Evolutionary conservation across 768 basidiomycete genomes (phyloP), one percentile per base, ranked within the genome.

Genomic region (Kwoniella shandongensis): DNA sequence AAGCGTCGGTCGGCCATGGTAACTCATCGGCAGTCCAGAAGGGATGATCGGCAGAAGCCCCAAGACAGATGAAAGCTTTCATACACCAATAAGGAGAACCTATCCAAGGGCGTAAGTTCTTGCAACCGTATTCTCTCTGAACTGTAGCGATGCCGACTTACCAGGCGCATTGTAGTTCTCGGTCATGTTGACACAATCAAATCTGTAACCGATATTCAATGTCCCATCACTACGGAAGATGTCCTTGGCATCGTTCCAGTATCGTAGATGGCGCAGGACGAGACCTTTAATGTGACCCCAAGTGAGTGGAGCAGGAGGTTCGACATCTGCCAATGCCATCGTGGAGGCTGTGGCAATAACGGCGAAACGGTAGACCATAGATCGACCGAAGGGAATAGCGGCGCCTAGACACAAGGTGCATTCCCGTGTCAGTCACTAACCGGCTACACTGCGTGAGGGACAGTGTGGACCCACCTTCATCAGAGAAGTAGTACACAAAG

Each of bases 51-150:
- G 82, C 80, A 1, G 86, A 83, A 2, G 87, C 79, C 5, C 86
- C 79, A 15, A 88, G 81, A 5, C 85, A 74, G 36, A 85, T 79
- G 73, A 89, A 88, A 1, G 86, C 84, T 69, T 88, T 87, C 79
- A 86, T 88, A 69, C 84, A 86, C 88, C 87, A 88, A 76, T 88
- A 89, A 1, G 86, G 85, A 23, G 86, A 87, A 18, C 86, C 86
- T 17, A 84, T 4, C 84, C 86, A 44, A 38, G 8, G 56, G 47
- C 12, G 20, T n/a, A n/a, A n/a, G n/a, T n/a, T n/a, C n/a, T n/a
- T n/a, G n/a, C n/a, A n/a, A n/a, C n/a, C n/a, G n/a, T n/a, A n/a
- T n/a, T n/a, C n/a, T n/a, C n/a, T n/a, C n/a, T n/a, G n/a, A n/a
- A n/a, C n/a, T n/a, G n/a, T n/a, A n/a, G n/a, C n/a, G 26, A 41